Percentiles rank a stretch among this genome's conserved stretches.
Conservation (phyloP, 1,284 basidiomycete species). For the Cutaneotrichosporon spelunceum region DNA sequence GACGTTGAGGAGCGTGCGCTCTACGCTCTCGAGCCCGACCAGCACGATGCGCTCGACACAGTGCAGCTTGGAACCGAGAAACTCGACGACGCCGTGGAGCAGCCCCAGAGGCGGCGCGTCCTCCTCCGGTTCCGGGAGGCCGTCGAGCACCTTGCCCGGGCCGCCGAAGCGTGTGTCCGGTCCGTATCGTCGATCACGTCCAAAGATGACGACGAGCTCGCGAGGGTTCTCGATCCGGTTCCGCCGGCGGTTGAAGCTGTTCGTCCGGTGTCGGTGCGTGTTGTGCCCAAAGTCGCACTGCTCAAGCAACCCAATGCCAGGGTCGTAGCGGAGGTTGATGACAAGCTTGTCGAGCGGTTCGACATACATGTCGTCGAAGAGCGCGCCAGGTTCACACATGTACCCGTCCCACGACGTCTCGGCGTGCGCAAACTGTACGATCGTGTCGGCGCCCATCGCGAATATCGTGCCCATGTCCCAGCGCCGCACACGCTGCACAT, state of each 20-base stretch:
- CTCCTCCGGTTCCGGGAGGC: background rate
- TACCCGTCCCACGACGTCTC: conserved; percentile 12
- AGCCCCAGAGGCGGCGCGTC: conserved; percentile 4
- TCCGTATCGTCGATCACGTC: background rate
- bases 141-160: conserved; percentile 3
- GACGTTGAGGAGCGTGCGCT: conserved; percentile 5
- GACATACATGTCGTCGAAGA: conserved; percentile 11
- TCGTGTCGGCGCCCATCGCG: conserved; percentile 7
- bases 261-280: conserved; percentile 3
- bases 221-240: conserved; percentile 9
- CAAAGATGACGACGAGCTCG: conserved; percentile 7
- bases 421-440: conserved; percentile 10
- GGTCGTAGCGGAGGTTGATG: conserved; percentile 8
- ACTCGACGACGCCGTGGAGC: conserved; percentile 8
- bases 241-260: conserved; percentile 4
- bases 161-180: conserved; percentile 5
- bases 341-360: conserved; percentile 3
- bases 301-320: background rate
- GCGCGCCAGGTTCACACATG: conserved; percentile 7
- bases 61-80: conserved; percentile 8
- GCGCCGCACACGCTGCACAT: conserved; percentile 3
- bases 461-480: conserved; percentile 11
- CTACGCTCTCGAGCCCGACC: conserved; percentile 3
- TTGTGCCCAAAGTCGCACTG: conserved; percentile 10
- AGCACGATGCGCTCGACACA: conserved; percentile 8